phyloP scores from a whole-genome alignment of 148 eudicot species.

The Fagopyrum homotropicum region DNA sequence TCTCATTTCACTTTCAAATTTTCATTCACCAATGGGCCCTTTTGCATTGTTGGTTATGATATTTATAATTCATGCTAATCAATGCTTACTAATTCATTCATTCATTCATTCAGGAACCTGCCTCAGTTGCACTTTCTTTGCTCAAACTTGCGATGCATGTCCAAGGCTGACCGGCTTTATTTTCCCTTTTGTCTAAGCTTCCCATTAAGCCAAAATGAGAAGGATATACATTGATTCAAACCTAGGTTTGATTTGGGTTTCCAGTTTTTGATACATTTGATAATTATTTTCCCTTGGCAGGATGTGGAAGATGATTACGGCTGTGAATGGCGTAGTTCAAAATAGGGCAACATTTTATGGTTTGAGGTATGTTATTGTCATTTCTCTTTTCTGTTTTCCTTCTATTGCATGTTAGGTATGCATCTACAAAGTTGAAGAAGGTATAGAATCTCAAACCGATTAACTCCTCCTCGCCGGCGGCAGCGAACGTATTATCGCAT shows the following conservation, averaged over 20 bases:
- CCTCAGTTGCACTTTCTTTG: conserved; percentile 64
- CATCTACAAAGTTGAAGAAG: no score
- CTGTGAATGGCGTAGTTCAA: conserved; percentile 34
- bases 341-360: no score
- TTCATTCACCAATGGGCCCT: no score
- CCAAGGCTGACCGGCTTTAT: conserved; percentile 72
- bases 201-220: conserved; percentile 41
- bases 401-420: no score
- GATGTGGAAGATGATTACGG: background rate
- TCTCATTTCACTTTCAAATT: no score
- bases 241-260: no score
- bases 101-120: conserved; percentile 57
- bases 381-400: no score
- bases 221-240: conserved; percentile 18
- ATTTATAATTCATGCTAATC: background rate
- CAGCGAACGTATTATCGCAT: conserved; percentile 69
- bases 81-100: conserved; percentile 17
- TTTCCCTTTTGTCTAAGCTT: conserved; percentile 43
- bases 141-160: conserved; percentile 85
- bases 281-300: no score
- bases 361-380: no score
- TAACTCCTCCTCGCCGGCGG: conserved; percentile 81
- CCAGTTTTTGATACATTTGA: no score
- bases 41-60: background rate
- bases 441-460: background rate